Percentiles rank a stretch among this genome's conserved stretches.
Evolutionary conservation across 306 rosid species (phyloP).

Genomic region (Amphicarpaea edgeworthii): DNA sequence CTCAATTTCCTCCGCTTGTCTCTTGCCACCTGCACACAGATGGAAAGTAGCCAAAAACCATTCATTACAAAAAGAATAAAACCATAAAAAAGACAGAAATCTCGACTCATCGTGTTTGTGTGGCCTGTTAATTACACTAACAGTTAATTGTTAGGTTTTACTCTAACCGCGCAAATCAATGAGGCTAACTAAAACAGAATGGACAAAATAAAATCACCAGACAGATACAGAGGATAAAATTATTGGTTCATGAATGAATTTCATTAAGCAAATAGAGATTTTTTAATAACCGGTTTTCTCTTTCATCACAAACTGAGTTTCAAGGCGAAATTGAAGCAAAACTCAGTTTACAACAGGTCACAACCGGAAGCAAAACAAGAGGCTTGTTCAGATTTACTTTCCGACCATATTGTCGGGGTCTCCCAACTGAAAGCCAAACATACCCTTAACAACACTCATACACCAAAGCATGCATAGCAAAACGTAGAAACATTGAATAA

Average conservation of each 20-base stretch:
- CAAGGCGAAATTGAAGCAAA: not conserved
- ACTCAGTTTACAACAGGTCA: not conserved
- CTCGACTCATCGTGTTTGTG: not conserved
- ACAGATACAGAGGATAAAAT: not conserved
- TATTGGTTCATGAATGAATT: not conserved
- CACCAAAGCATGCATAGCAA: not conserved
- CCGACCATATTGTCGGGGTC: not conserved
- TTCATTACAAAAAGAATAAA: not conserved
- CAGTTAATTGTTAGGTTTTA: not conserved
- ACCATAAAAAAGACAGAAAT: not conserved
- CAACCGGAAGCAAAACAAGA: not conserved
- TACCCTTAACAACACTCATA: not conserved
- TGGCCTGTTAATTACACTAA: not conserved
- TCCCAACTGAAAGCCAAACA: no score
- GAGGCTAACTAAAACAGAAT: not conserved
- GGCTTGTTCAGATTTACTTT: not conserved
- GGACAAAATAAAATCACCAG: not conserved
- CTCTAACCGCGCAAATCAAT: not conserved
- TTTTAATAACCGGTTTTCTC: not conserved
- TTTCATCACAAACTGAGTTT: not conserved
- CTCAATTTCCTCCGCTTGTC: constrained; percentile 62
- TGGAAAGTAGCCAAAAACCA: not conserved
- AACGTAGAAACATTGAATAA: not conserved
- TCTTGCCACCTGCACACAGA: constrained; percentile 57
- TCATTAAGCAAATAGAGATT: not conserved